Conservation (phyloP, 2,329 filamentous ascomycete genomes). For the Leptographium radiaticola region DNA sequence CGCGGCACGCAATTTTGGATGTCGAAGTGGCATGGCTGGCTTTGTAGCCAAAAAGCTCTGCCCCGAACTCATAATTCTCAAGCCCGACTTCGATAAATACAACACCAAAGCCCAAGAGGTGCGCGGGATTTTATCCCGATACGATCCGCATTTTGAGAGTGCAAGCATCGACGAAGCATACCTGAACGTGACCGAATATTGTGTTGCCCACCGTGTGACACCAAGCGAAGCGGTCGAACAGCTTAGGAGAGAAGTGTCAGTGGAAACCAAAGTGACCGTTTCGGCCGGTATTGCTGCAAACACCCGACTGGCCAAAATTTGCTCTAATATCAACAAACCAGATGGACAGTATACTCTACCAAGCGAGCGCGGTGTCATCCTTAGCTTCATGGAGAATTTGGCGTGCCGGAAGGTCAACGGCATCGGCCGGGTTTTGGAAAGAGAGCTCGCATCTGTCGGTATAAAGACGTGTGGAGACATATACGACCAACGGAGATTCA, state of each 20-base stretch:
- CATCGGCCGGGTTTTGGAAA: conserved; percentile 84
- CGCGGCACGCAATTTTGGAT: conserved; percentile 76
- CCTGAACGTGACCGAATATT: conserved; percentile 85
- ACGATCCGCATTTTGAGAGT: conserved; percentile 83
- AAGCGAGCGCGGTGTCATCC: conserved; percentile 58
- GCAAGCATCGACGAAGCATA: conserved; percentile 96
- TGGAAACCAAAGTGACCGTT: conserved; percentile 71
- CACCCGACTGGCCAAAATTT: conserved; percentile 86
- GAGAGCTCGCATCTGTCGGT: conserved; percentile 77
- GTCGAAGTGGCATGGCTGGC: conserved; percentile 86
- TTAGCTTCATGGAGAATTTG: conserved; percentile 74
- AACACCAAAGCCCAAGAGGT: conserved; percentile 81
- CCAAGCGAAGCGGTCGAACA: conserved; percentile 65
- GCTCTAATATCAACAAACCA: conserved; percentile 90
- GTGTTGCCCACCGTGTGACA: conserved; percentile 49
- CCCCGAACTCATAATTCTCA: conserved; percentile 68
- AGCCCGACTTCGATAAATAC: conserved; percentile 84
- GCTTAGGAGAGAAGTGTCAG: conserved; percentile 63
- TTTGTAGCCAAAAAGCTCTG: conserved; percentile 95
- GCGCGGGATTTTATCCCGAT: conserved; percentile 66
- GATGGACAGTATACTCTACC: conserved; percentile 79
- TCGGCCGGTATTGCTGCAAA: conserved; percentile 93
- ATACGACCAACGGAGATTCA: conserved; percentile 58
- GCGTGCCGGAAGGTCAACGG: conserved; percentile 88
- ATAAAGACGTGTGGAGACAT: conserved; percentile 84